Percentiles rank a stretch among this genome's conserved stretches.
These are phyloP conservation scores for Oxyria digyna DNA, from an alignment of 148 eudicot species.

Conservation along the genomic window DNA sequence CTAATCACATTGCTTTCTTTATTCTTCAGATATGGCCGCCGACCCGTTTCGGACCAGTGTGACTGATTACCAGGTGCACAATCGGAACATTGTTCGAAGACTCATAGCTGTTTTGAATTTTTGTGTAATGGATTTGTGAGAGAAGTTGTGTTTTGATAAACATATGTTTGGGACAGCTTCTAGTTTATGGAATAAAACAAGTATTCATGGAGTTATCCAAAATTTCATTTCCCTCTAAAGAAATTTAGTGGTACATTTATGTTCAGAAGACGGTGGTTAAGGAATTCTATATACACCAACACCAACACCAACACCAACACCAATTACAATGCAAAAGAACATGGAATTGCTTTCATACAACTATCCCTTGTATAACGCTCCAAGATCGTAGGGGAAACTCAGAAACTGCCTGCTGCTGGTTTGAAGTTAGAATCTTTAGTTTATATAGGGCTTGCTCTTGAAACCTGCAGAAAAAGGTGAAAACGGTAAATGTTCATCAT, in stretches of 20 bases:
- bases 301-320: not conserved
- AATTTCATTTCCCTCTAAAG: not conserved
- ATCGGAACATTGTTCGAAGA: no score
- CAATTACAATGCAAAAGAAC: not conserved
- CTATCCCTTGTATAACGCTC: not conserved
- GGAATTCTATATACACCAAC: constrained; percentile 4
- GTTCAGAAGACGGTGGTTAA: not conserved
- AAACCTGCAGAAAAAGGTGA: constrained; percentile 5
- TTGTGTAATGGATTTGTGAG: not conserved
- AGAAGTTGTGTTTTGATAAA: not conserved
- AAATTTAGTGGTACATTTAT: not conserved
- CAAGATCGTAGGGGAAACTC: not conserved
- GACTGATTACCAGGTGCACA: constrained; percentile 1
- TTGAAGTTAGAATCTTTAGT: not conserved
- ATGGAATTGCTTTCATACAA: not conserved
- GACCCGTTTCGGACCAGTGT: constrained; percentile 32
- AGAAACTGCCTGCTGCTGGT: not conserved
- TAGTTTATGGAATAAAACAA: no score
- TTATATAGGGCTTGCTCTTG: constrained; percentile 7
- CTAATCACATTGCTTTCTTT: not conserved
- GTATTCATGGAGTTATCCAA: not conserved
- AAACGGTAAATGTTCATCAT: no score
- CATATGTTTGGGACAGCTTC: not conserved
- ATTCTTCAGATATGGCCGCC: constrained; percentile 36
- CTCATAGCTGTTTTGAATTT: no score